Evolutionary conservation across 2,329 filamentous ascomycete species (phyloP), one percentile per base, ranked within the genome.

Genomic region (Penicillium paneum): DNA sequence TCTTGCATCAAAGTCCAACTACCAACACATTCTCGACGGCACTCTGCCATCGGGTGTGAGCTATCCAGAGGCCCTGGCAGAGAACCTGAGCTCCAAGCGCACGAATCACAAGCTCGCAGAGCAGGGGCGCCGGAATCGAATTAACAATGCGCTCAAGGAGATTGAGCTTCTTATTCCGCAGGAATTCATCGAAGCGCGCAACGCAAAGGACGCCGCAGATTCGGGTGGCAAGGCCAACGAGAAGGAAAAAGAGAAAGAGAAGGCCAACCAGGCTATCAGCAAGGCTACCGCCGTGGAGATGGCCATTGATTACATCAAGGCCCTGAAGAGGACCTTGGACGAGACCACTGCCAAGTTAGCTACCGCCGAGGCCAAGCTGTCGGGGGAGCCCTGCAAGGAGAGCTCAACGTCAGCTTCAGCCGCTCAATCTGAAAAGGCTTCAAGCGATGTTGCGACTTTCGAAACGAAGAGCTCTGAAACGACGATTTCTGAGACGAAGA

Each of bases 101-200:
- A 97, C 94, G 2, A 96, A 91, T 40, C 94, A 99, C 77, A 99
- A 99, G 74, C 90, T 99, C 62, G 94, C 94, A 17, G 94, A 99
- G 75, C 94, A 99, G 76, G 94, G 94, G 7, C 86, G 94, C 44
- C 82, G 94, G 55, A 97, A 99, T 70, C 85, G 94, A 44, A 97
- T 99, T 74, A 99, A 99, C 71, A 89, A 87, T 50, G 94, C 94
- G 0, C 78, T 99, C 21, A 90, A 93, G 64, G 89, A 97, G 71
- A 96, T 99, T 72, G 91, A 94, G 47, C 82, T 86, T 0, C 79
- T 99, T 2, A 78, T 99, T n/a, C 93, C 94, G 0, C 72, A 78
- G 0, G 69, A 66, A 1, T 74, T 75, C 62, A 57, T 73, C 52
- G 64, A 83, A 74, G 61, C 77, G 71, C 61, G 73, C 67, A 63